phyloP scores from a whole-genome alignment of 306 rosid genomes.

The Macrotyloma uniflorum region DNA sequence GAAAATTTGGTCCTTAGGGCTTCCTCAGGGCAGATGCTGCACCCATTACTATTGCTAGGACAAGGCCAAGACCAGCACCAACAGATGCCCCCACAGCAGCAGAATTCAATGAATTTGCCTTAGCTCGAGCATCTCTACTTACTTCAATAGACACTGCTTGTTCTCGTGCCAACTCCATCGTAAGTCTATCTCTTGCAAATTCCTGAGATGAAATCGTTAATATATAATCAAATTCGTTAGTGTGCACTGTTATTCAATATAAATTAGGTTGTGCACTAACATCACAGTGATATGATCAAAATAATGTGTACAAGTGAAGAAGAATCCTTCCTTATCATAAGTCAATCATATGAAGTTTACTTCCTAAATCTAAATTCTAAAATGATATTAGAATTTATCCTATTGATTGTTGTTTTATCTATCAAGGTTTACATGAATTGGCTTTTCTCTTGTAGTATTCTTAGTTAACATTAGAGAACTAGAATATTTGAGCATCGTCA shows the following conservation, averaged over 20 bases:
- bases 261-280: background rate
- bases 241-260: background rate
- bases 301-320: too few species aligned
- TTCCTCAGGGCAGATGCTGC: constrained; percentile 99
- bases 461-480: too few species aligned
- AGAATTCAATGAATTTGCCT: constrained; percentile 64
- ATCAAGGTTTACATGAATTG: too few species aligned
- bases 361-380: too few species aligned
- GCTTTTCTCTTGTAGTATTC: too few species aligned
- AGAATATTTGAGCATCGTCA: too few species aligned
- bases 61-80: constrained; percentile 93
- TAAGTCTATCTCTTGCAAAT: constrained; percentile 71
- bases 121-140: constrained; percentile 57
- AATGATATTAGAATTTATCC: too few species aligned
- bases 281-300: too few species aligned
- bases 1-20: constrained; percentile 54
- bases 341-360: too few species aligned
- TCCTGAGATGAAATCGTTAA: constrained; percentile 55
- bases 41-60: constrained; percentile 91
- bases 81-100: constrained; percentile 93
- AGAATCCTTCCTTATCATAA: too few species aligned
- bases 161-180: constrained; percentile 75
- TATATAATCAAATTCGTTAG: background rate
- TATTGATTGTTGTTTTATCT: too few species aligned
- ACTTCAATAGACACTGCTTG: constrained; percentile 53